Evolutionary conservation across 1,284 basidiomycete species (phyloP).

Genomic region (Porodaedalea pini): DNA sequence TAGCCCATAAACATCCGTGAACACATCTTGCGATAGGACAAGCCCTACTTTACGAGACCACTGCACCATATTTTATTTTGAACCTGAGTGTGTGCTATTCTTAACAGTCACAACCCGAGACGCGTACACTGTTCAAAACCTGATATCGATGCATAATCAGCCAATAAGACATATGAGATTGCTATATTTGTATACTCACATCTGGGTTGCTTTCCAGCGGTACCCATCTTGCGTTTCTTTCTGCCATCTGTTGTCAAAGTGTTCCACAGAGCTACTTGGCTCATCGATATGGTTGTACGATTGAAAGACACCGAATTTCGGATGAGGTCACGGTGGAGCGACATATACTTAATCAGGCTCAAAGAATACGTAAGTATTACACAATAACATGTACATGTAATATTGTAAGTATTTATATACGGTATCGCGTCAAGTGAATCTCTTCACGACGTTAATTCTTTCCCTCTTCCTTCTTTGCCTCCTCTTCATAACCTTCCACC

Average conservation of each 20-base stretch:
- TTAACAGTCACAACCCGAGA: not conserved
- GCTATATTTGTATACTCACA: conserved; percentile 34
- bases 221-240: conserved; percentile 46
- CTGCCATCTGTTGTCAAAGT: conserved; percentile 14
- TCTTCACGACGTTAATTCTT: not conserved
- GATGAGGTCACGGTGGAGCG: not conserved
- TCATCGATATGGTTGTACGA: too few relatives aligned
- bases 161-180: conserved; percentile 7
- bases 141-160: conserved; percentile 7
- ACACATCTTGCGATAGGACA: conserved; percentile 51
- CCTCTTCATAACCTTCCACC: conserved; percentile 73
- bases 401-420: not conserved
- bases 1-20: conserved; percentile 80
- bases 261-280: not conserved
- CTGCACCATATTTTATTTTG: too few relatives aligned
- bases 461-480: not conserved
- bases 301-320: too few relatives aligned
- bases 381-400: not conserved
- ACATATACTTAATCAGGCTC: not conserved
- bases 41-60: conserved; percentile 80
- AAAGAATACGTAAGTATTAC: too few relatives aligned
- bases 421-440: not conserved
- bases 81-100: too few relatives aligned
- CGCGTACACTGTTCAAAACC: conserved; percentile 25
- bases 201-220: conserved; percentile 78